Base-by-base conservation (phyloP, 2,329 filamentous ascomycete genomes). In the Diaporthe citriasiana region DNA sequence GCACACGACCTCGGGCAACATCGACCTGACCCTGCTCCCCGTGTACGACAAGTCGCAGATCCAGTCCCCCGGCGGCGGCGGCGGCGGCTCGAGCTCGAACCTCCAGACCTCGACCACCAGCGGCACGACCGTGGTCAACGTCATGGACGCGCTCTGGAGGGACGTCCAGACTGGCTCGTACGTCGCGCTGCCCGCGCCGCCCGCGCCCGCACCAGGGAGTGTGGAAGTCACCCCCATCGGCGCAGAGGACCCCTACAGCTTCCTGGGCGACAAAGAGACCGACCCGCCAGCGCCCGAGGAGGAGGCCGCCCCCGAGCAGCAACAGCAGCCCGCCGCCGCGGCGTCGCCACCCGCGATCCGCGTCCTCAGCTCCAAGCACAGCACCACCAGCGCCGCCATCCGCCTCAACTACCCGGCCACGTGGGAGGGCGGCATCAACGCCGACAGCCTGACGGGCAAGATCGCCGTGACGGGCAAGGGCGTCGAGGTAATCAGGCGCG, bases 371-470 rank as follows among this genome's bases (percentile, higher is more conserved):
- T 83, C 85, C 3, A 76, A 77, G 9, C 88, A 90, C 80, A 80
- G 74, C 30, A 84, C 85, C 53, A 83, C 87, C 13, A 87, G 85
- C 71, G 88, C 87, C 9, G 65, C 78, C 42, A 77, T 89, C 63
- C 78, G 77, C 19, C 80, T 90, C 30, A 75, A 68, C 22, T 89
- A 89, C 76, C 88, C 89, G 0, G 78, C 77, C 30, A 81, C 83
- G 3, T 90, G 89, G 89, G 85, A 86, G 76, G 89, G 89, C 19
- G 76, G 76, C 27, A 79, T 89, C 45, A 75, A 75, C 13, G 83
- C 85, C 17, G 72, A 82, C 73, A 83, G 83, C 25, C 79, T 86
- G 22, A 83, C 83, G 33, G 87, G 87, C 3, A 76, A 72, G 13
- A 79, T 89, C 40, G 70, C 74, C 2, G 80, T 86, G 10, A 75